These are phyloP conservation scores for Myriosclerotinia curreyana DNA, from an alignment of 2,329 filamentous ascomycete genomes.

Conservation along the genomic window DNA sequence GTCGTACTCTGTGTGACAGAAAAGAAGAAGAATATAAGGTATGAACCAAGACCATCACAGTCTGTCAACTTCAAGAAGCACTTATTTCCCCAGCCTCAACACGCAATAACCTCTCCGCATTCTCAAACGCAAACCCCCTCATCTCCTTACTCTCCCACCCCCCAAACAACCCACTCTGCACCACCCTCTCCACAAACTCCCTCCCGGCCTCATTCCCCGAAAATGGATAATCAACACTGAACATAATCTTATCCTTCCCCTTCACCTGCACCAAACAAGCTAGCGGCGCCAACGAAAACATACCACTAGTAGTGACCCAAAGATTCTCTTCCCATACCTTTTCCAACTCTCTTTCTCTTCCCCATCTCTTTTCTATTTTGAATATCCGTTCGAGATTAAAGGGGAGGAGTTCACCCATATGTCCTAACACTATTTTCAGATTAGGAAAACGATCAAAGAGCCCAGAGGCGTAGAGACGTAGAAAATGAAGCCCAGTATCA, in stretches of 20 bases:
- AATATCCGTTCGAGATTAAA: constrained; percentile 51
- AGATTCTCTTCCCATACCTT: constrained; percentile 55
- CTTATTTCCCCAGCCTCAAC: constrained; percentile 16
- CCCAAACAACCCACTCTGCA: constrained; percentile 49
- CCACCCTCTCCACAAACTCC: constrained; percentile 49
- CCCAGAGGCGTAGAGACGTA: constrained; percentile 51
- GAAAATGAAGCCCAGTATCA: constrained; percentile 48
- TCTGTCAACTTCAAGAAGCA: neutral
- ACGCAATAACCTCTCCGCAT: constrained; percentile 49
- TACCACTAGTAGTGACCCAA: constrained; percentile 56
- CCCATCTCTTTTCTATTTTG: constrained; percentile 36
- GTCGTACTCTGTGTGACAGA: no score
- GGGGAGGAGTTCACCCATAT: constrained; percentile 53
- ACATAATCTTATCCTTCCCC: constrained; percentile 51
- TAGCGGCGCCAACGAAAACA: constrained; percentile 50
- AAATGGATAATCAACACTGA: constrained; percentile 58
- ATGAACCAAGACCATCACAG: no score
- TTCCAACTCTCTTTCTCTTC: constrained; percentile 42
- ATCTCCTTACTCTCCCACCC: constrained; percentile 44
- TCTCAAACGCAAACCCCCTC: constrained; percentile 49
- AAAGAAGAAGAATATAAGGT: no score
- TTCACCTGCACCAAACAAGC: constrained; percentile 46
- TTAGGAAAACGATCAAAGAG: constrained; percentile 54
- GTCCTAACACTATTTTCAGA: constrained; percentile 54
- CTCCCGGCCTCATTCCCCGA: constrained; percentile 48